Evolutionary conservation across 164 flowering plant genomes (phyloP).

Genomic region (Euptelea pleiosperma): DNA sequence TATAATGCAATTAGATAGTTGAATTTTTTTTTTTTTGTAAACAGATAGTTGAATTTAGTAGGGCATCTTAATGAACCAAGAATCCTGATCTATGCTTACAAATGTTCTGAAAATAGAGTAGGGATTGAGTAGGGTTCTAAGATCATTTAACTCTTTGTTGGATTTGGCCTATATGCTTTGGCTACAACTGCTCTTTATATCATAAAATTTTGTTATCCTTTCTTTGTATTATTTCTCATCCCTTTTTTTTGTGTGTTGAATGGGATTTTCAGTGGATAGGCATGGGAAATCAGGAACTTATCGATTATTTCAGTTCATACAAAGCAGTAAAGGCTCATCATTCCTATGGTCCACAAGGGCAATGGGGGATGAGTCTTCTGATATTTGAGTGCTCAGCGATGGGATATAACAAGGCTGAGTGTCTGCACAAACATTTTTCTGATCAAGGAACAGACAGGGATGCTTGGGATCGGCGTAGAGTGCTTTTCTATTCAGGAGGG

Average conservation of each 20-base stretch:
- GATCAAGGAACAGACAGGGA: conserved; percentile 55
- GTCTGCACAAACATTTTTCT: conserved; percentile 70
- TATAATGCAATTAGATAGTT: no score
- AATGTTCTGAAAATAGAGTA: no score
- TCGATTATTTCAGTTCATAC: conserved; percentile 63
- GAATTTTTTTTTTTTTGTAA: no score
- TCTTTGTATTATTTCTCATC: background rate
- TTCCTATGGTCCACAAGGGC: conserved; percentile 95
- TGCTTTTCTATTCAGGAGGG: conserved; percentile 62
- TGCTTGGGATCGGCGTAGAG: conserved; percentile 61
- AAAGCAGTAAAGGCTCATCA: conserved; percentile 69
- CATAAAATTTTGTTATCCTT: no score
- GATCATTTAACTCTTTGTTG: no score
- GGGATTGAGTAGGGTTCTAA: no score
- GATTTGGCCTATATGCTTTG: no score
- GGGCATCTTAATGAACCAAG: no score
- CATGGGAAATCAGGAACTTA: conserved; percentile 92
- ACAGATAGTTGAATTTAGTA: no score
- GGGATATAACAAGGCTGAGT: conserved; percentile 84
- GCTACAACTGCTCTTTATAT: no score
- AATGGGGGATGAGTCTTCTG: conserved; percentile 85
- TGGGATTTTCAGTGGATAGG: conserved; percentile 74
- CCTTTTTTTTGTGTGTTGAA: conserved; percentile 1
- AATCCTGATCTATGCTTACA: no score
- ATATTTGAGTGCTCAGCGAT: conserved; percentile 72